A percentile compares a stretch with the other conserved stretches of the same genome.
Conservation (phyloP, 2,329 filamentous ascomycete genomes). For the Colletotrichum sp. region DNA sequence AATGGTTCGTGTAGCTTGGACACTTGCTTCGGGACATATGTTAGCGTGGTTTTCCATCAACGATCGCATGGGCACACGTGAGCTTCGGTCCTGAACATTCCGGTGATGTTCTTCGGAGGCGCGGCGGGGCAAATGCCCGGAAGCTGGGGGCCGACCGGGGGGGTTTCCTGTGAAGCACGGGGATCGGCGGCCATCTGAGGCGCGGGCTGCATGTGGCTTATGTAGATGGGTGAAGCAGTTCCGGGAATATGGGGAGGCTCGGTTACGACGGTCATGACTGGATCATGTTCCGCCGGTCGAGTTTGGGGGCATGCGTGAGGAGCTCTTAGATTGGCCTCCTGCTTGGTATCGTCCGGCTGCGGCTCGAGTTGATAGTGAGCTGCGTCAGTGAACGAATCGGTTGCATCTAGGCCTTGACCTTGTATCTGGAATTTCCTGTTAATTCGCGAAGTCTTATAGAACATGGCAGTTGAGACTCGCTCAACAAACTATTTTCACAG, state of each 20-base stretch:
- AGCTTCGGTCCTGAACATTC: neutral
- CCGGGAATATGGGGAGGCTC: neutral
- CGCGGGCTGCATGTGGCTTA: neutral
- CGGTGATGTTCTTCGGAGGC: neutral
- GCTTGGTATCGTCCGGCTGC: fast-evolving
- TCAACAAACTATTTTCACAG: fast-evolving
- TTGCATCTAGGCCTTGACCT: neutral
- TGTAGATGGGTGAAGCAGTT: neutral
- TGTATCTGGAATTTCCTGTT: neutral
- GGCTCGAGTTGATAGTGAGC: neutral
- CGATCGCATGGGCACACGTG: neutral
- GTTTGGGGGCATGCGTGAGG: fast-evolving
- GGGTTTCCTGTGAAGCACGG: neutral
- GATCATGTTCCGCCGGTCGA: fast-evolving
- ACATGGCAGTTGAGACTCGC: fast-evolving
- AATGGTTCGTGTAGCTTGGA: neutral
- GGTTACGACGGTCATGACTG: neutral
- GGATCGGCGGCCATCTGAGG: neutral
- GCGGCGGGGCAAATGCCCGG: neutral
- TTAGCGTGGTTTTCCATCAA: neutral
- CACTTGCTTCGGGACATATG: neutral
- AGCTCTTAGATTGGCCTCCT: fast-evolving
- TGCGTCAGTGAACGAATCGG: neutral
- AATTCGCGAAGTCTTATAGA: neutral
- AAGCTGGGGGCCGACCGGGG: neutral